phyloP scores from a whole-genome alignment of 768 basidiomycete genomes.

The Pisolithus orientalis region DNA sequence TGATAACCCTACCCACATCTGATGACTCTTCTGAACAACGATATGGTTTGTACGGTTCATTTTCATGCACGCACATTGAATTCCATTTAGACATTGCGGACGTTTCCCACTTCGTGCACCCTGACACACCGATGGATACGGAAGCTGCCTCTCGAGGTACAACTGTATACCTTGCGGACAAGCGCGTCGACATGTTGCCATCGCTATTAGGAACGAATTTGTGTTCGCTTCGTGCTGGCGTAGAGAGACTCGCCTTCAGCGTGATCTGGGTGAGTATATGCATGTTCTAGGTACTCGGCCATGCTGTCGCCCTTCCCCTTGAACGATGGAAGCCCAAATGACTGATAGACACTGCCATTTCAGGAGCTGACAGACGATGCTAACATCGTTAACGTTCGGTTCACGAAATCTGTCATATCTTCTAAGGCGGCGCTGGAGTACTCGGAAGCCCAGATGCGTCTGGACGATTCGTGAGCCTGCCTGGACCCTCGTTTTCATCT shows the following conservation, averaged over 20 bases:
- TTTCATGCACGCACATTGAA: background rate
- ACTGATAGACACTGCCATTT: background rate
- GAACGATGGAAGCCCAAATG: too few relatives aligned
- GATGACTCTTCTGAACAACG: background rate
- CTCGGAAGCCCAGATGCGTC: slow-evolving; percentile 89
- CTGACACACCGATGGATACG: slow-evolving; percentile 92
- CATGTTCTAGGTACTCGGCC: background rate
- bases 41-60: background rate
- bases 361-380: slow-evolving; percentile 89
- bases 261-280: slow-evolving; percentile 74
- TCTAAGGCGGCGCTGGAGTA: slow-evolving; percentile 97
- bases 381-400: slow-evolving; percentile 84
- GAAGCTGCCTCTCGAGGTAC: slow-evolving; percentile 96
- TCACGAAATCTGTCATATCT: slow-evolving; percentile 94
- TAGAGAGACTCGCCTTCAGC: slow-evolving; percentile 93
- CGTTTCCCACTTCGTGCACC: slow-evolving; percentile 91
- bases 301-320: background rate
- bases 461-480: slow-evolving; percentile 76
- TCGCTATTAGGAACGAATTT: slow-evolving; percentile 90
- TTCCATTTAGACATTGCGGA: slow-evolving; percentile 82
- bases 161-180: slow-evolving; percentile 97
- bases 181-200: slow-evolving; percentile 98
- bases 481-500: background rate
- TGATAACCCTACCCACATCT: background rate
- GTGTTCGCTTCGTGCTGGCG: slow-evolving; percentile 86